Evolutionary conservation across 768 basidiomycete species (phyloP), one percentile per base, ranked within the genome.

Genomic region (Nidularia sp.): DNA sequence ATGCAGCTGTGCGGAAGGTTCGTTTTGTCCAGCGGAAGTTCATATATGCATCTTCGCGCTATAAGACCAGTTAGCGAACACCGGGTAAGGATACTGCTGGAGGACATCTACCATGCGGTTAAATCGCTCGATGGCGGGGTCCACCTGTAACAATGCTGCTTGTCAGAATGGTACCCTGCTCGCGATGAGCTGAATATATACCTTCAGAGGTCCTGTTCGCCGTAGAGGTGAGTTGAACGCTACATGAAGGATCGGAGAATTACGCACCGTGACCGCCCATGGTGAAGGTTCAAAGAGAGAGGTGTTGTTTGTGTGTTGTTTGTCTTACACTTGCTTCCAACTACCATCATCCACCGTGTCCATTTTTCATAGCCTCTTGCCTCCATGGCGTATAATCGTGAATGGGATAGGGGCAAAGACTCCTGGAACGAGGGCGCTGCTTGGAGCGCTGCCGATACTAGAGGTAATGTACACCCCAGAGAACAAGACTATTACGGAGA

Each of bases 31-130:
- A 93, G 36, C 80, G 81, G 68, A 94, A 96, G 62, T 84, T 77
- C 63, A 86, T 74, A 69, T 93, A 91, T n/a, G 83, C 88, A 56
- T 84, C 78, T 66, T 94, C 92, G 41, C 93, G 85, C 92, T 94
- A 52, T 18, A 52, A 49, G 44, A 25, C 33, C 53, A 31, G 52
- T 49, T 51, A 35, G 5, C 49, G 9, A 47, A 34, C 46, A 35
- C 36, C 54, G 44, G 36, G 47, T 45, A 32, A n/a, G 50, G 25
- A 46, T n/a, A n/a, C n/a, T n/a, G n/a, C n/a, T 43, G 48, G 45
- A 25, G 45, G 22, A 15, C 34, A 43, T 53, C 45, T 63, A 80
- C 80, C 77, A 79, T 78, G 34, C 65, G 62, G 57, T 79, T 77
- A 64, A 74, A 77, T 57, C 78, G 75, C 74, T 84, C 79, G 56